Conservation (phyloP, 2,329 filamentous ascomycete genomes). For the Colletotrichum aenigma region DNA sequence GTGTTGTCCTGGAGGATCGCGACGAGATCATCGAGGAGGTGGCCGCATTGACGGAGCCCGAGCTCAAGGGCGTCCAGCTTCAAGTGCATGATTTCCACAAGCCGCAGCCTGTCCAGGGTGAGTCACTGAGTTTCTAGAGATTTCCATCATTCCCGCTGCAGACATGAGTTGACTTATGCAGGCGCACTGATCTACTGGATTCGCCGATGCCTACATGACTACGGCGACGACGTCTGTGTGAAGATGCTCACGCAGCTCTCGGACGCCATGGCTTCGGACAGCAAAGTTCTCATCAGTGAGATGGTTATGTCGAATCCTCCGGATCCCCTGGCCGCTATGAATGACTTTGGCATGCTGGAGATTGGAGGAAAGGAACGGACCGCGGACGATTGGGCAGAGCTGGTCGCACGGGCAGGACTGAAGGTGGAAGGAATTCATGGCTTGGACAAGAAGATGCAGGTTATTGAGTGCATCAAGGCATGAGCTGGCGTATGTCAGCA, state of each 20-base stretch:
- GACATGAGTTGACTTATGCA: slow-evolving; percentile 13
- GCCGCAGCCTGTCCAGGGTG: slow-evolving; percentile 22
- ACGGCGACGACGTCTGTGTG: slow-evolving; percentile 33
- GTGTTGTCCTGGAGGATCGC: slow-evolving; percentile 24
- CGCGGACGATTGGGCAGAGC: slow-evolving; percentile 23
- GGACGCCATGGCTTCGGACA: slow-evolving; percentile 33
- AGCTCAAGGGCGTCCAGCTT: not conserved
- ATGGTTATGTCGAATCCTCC: slow-evolving; percentile 31
- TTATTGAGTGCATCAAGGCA: slow-evolving; percentile 8
- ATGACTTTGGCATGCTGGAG: slow-evolving; percentile 33
- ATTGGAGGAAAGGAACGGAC: slow-evolving; percentile 37
- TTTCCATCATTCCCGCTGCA: not conserved
- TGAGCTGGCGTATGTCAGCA: not conserved
- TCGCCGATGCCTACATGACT: slow-evolving; percentile 41
- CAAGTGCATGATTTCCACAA: slow-evolving; percentile 22
- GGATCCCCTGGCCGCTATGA: slow-evolving; percentile 20
- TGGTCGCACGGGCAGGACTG: slow-evolving; percentile 29
- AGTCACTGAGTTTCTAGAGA: not conserved
- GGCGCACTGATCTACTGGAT: slow-evolving; percentile 40
- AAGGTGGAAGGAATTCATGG: slow-evolving; percentile 26
- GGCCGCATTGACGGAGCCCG: not conserved
- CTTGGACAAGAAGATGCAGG: not conserved
- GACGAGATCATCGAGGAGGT: slow-evolving; percentile 20
- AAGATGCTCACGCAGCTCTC: slow-evolving; percentile 32
- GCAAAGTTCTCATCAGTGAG: slow-evolving; percentile 35